Evolutionary conservation across 2,329 filamentous ascomycete genomes (phyloP), one percentile per base, ranked within the genome.

Genomic region (Botrytis pseudocinerea): DNA sequence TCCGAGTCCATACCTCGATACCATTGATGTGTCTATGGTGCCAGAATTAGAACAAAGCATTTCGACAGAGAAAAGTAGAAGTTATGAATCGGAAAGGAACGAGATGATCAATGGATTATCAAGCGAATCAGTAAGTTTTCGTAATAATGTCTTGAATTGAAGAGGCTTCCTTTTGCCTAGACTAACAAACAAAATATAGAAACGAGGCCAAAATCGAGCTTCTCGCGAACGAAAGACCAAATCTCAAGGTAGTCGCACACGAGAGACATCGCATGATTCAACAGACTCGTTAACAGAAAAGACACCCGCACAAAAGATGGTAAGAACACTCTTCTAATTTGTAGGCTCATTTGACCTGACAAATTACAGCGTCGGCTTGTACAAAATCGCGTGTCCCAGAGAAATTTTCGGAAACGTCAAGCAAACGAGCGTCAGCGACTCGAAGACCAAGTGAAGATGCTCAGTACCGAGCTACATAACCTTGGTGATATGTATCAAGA

Each of bases 241-340:
- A 72, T 51, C 70, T 35, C 63, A 69, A 48, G 63, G 70, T 5
- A 51, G n/a, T 38, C 70, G 70, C 62, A 72, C 70, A 25, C 62
- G 71, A 42, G 71, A 73, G 68, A 69, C 66, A 70, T 73, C 71
- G 57, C 71, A 73, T 73, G 71, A 73, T 57, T 73, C 71, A 35
- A 61, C 38, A 35, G 71, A 73, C 25, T 73, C 71, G 4, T 28
- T 70, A 35, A 48, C 63, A 32, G 71, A 70, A 38, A 73, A 70
- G 28, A 73, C 71, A 14, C 71, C 71, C 2, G 71, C 71, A 35
- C 71, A 73, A 28, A 73, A 70, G 42, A 73, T 73, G 71, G 71
- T 73, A 35, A 42, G 71, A 22, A 51, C 22, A 3, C n/a, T 14
- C 10, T 54, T 32, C 18, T 25, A 25, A 40, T n/a, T 22, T 44